Evolutionary conservation across 371 early-diverging fungal species (phyloP).

Genomic region (Lichtheimia hyalospora): DNA sequence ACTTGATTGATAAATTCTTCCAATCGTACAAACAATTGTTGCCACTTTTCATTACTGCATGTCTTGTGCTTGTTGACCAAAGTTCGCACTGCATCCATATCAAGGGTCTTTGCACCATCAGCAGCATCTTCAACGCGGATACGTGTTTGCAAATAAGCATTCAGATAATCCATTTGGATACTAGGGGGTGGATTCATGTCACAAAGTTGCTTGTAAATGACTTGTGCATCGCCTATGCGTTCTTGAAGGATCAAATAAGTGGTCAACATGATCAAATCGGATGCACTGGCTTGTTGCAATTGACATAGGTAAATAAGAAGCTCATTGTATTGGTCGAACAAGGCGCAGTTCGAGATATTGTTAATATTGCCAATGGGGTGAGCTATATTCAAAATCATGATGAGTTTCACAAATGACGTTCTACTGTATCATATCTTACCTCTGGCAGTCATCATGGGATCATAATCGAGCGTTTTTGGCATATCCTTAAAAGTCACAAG

Average conservation of each 20-base stretch:
- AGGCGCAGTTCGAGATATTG: conserved; percentile 42
- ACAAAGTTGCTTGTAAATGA: neutral
- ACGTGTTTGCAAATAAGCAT: conserved; percentile 53
- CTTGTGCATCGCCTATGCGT: conserved; percentile 50
- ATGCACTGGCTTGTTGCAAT: conserved; percentile 21
- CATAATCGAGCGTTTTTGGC: conserved; percentile 41
- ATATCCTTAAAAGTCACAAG: conserved; percentile 20
- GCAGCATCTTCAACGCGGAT: conserved; percentile 24
- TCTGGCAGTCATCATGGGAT: conserved; percentile 53
- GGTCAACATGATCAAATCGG: conserved; percentile 41
- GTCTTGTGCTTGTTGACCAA: conserved; percentile 37
- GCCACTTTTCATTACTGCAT: conserved; percentile 48
- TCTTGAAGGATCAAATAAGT: conserved; percentile 57
- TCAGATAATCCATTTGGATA: conserved; percentile 56
- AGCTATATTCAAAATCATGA: neutral
- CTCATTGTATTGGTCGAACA: conserved; percentile 40
- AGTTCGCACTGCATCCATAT: conserved; percentile 33
- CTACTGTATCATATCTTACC: conserved; percentile 21
- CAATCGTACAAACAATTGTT: conserved; percentile 44
- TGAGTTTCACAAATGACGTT: neutral
- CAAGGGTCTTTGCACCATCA: conserved; percentile 16
- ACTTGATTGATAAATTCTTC: conserved; percentile 46
- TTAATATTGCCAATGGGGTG: neutral
- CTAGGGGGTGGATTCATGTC: neutral
- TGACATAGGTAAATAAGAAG: conserved; percentile 43